Base-by-base conservation (phyloP, 352 stramenopile species). In the Salisapilia sapeloensis region DNA sequence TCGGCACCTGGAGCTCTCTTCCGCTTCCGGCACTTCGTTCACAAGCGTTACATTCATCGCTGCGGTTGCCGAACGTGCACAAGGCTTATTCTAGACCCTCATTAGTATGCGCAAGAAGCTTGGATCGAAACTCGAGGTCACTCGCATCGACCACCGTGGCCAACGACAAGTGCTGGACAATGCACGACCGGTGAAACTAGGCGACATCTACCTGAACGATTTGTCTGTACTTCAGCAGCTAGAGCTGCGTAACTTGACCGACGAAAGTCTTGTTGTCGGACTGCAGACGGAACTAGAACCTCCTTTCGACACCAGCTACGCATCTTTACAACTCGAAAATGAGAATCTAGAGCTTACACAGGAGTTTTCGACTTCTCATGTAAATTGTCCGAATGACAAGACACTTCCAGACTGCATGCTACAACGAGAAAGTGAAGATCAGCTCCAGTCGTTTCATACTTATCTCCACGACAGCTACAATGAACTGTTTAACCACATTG, bases 401-500 rank as follows among this genome's bases (percentile, higher is more conserved):
- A n/a, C n/a, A n/a, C n/a, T n/a, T n/a, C n/a, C n/a, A n/a, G 32
- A 62, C 66, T 2, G 55, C 62, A 19, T 61, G 86, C 0, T 74
- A 50, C 14, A 56, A 64, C 0, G 72, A 90, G 38, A 90, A 86
- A 33, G 53, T 79, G 27, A n/a, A n/a, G n/a, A n/a, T n/a, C n/a
- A n/a, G n/a, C n/a, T n/a, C n/a, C n/a, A n/a, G n/a, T n/a, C n/a
- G n/a, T n/a, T n/a, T n/a, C n/a, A n/a, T n/a, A n/a, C n/a, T n/a
- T 86, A 87, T 21, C 48, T 92, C 0, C 72, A 64, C 35, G 72
- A 90, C 36, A 72, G 71, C 28, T 92, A 89, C 62, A 92, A 92
- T 37, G 77, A 92, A 38, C 51, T 92, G 2, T 92, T 92, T 38
- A 92, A 92, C 46, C 70, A 90, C 26, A 86, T 92, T 21, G 69